Base-by-base conservation (phyloP, 1,139 yeast species). In the Meyerozyma sp. region DNA sequence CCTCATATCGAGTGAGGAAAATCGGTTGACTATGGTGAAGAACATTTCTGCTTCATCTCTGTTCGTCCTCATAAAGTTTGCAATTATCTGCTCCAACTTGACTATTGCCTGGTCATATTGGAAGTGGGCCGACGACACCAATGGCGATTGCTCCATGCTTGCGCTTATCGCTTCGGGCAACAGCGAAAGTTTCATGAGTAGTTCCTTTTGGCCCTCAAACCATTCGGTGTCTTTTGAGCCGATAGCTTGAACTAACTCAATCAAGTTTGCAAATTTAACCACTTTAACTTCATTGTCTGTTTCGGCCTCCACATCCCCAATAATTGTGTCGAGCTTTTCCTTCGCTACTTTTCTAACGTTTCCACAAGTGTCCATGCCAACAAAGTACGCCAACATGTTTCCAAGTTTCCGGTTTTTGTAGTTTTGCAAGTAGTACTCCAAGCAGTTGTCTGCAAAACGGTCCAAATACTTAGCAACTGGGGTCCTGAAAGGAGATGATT, bases 381-480 rank as follows among this genome's bases (percentile, higher is more conserved):
- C 77, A 55, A 87, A 81, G 44, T 79, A 79, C 0, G 88, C 81
- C 62, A 75, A 76, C 75, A 70, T 81, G 48, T 68, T 72, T 4
- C 95, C 96, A 54, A 82, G 68, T 42, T 80, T 79, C 46, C 95
- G 74, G 45, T 82, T 81, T 38, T 80, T 77, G 59, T 85, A 75
- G 54, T 85, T 84, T 18, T 77, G 77, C 40, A 78, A 67, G 64
- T 87, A 90, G 58, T 83, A 89, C 34, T 79, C 81, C 47, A 83
- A 71, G 3, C 95, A 79, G 50, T 91, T 87, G 27, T 75, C 79
- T 3, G 95, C 81, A 62, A 91, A 93, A 47, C 96, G 71, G 61
- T 90, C 82, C 65, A 93, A 70, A 57, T 87, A 94, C 58, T 85
- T 86, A 4, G 95, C 93, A 42, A 93, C 79, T 4, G 98, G 98